phyloP scores from a whole-genome alignment of 495 filamentous ascomycete genomes.

The Aspergillus taichungensis region DNA sequence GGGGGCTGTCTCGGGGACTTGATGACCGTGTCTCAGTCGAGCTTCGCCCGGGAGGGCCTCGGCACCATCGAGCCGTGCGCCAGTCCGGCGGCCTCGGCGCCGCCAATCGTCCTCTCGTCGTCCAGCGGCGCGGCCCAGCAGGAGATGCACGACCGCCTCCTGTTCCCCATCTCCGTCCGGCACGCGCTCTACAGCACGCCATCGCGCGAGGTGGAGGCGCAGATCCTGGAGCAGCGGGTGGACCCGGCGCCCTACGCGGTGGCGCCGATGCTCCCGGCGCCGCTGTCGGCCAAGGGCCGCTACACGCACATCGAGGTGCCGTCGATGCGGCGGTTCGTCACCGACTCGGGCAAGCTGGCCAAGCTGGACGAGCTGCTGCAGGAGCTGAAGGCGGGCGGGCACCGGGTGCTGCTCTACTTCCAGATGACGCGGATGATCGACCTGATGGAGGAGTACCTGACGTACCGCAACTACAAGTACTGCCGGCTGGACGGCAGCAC shows the following conservation, averaged over 20 bases:
- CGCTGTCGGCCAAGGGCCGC: constrained; percentile 66
- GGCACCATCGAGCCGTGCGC: constrained; percentile 71
- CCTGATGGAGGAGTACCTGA: constrained; percentile 97
- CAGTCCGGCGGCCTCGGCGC: constrained; percentile 67
- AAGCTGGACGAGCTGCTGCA: constrained; percentile 82
- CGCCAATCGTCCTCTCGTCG: constrained; percentile 73
- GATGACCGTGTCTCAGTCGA: constrained; percentile 64
- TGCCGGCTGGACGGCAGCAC: constrained; percentile 93
- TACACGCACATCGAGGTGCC: constrained; percentile 90
- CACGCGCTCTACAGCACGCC: constrained; percentile 60
- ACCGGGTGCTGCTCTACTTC: constrained; percentile 98
- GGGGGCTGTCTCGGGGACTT: constrained; percentile 67
- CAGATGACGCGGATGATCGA: constrained; percentile 99
- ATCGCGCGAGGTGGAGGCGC: constrained; percentile 56
- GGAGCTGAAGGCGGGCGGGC: constrained; percentile 80
- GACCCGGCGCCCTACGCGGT: constrained; percentile 55
- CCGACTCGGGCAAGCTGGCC: constrained; percentile 91
- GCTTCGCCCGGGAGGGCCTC: constrained; percentile 62
- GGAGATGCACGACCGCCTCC: constrained; percentile 55
- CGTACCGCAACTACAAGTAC: constrained; percentile 98
- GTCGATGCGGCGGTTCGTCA: constrained; percentile 98
- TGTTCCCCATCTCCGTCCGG: constrained; percentile 73
- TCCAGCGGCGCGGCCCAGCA: constrained; percentile 54
- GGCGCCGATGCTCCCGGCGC: constrained; percentile 57
- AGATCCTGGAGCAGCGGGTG: constrained; percentile 60